Evolutionary conservation across 2,329 filamentous ascomycete genomes (phyloP).

Genomic region (Fulvia fulva): DNA sequence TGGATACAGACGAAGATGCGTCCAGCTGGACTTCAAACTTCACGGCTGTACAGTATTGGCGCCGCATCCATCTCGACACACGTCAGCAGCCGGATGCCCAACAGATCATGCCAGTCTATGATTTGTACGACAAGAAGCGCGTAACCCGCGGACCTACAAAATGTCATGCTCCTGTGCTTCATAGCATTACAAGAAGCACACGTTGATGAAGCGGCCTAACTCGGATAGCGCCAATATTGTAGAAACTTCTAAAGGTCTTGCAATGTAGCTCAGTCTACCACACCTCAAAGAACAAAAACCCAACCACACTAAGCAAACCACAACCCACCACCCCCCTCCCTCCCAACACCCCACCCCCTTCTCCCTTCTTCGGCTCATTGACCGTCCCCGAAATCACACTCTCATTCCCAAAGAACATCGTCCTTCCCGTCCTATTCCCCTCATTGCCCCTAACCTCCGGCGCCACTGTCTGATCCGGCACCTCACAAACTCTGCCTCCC

Average conservation of each 20-base stretch:
- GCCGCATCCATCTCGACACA: background rate
- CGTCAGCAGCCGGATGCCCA: background rate
- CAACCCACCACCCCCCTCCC: background rate
- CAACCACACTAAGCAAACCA: background rate
- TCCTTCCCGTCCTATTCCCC: constrained; percentile 17
- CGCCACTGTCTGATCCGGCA: constrained; percentile 18
- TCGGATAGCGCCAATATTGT: too few relatives aligned
- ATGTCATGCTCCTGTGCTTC: background rate
- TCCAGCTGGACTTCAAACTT: too few relatives aligned
- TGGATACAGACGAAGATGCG: background rate
- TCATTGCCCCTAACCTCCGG: constrained; percentile 10
- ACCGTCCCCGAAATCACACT: background rate
- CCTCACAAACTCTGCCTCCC: constrained; percentile 10
- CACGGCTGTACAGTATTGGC: background rate
- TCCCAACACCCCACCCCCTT: background rate
- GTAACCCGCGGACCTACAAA: too few relatives aligned
- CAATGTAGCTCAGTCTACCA: too few relatives aligned
- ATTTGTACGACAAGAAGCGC: background rate
- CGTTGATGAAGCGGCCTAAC: too few relatives aligned
- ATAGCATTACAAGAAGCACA: too few relatives aligned
- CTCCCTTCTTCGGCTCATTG: background rate
- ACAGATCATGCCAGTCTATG: background rate
- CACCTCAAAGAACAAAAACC: background rate
- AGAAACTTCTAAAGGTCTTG: too few relatives aligned
- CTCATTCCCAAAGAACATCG: constrained; percentile 13